Evolutionary conservation across 192 early-diverging fungal species (phyloP).

Genomic region (Rhizophagus clarus): DNA sequence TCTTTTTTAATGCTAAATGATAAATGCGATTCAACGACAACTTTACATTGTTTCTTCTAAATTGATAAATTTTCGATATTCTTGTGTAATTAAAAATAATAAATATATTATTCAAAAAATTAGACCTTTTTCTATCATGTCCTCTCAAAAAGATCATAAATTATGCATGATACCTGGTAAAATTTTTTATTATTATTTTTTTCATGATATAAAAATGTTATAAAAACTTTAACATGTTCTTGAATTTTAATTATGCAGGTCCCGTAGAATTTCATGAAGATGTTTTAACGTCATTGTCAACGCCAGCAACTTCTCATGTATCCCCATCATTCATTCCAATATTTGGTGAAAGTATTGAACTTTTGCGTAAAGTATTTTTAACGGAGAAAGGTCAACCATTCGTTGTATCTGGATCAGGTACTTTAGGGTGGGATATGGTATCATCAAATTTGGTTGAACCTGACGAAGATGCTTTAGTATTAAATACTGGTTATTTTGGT

Average conservation of each 20-base stretch:
- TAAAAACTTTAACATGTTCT: background rate
- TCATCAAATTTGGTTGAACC: constrained; percentile 89
- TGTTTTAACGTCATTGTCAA: constrained; percentile 83
- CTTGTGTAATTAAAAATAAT: background rate
- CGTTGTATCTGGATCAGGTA: constrained; percentile 94
- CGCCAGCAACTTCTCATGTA: constrained; percentile 91
- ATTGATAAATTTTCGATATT: background rate
- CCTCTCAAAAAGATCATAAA: constrained; percentile 19
- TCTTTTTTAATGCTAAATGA: background rate
- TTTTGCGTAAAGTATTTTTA: constrained; percentile 76
- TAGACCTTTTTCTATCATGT: constrained; percentile 19
- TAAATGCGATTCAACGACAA: background rate
- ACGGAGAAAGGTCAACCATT: constrained; percentile 89
- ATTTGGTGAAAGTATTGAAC: constrained; percentile 87
- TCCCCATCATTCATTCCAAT: constrained; percentile 85
- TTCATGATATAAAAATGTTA: background rate
- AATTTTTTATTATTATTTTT: background rate
- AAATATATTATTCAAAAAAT: background rate
- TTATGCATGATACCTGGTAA: constrained; percentile 31
- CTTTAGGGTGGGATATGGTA: constrained; percentile 96
- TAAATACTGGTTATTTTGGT: constrained; percentile 96
- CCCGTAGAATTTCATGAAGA: constrained; percentile 93
- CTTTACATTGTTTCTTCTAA: background rate
- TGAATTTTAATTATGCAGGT: constrained; percentile 47
- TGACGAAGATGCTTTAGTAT: constrained; percentile 83